Base-by-base conservation (phyloP, 805 yeast species). In the Kregervanrija delftensis region DNA sequence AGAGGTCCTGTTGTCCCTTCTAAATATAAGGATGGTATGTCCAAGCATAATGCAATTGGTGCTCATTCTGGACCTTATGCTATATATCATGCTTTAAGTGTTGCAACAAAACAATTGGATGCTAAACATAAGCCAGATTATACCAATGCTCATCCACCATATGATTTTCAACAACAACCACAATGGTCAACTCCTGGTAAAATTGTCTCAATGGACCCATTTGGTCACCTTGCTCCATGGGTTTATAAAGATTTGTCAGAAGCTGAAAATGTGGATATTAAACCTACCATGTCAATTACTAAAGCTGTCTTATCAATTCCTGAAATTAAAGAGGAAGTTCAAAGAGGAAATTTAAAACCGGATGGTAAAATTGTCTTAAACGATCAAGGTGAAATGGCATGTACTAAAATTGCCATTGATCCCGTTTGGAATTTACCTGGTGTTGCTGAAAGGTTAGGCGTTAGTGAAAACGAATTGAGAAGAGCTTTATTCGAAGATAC, bases 391-490 rank as follows among this genome's bases (percentile, higher is more conserved):
- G 86, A 80, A 51, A 63, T 80, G 56, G 75, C 74, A 33, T 81
- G 77, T 35, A 73, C 83, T 32, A 80, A 80, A 57, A 69, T 80
- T 47, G 86, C 86, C 3, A 78, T 78, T 35, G 86, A 80, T 55
- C 86, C 86, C 13, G 85, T 80, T 35, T 80, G 86, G 86, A 73
- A 77, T 53, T 66, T 80, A 46, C 86, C 86, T 3, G 84, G 83
- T 28, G 81, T 80, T 47, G 86, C 86, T 28, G 68, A 76, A 57
- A 74, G 83, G 55, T 74, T 80, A 55, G 75, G 74, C 30, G 72
- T 80, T 48, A 65, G 75, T 31, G 86, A 80, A 55, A 61, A 58
- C 13, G 76, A 76, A 40, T 67, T 80, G 40, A 72, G 86, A 58
- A 71, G 77, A 41, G 77, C 82, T 3, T 64, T 80, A 49, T 80